Conservation (phyloP, 2,329 filamentous ascomycete species). For the Ophiostoma quercus region DNA sequence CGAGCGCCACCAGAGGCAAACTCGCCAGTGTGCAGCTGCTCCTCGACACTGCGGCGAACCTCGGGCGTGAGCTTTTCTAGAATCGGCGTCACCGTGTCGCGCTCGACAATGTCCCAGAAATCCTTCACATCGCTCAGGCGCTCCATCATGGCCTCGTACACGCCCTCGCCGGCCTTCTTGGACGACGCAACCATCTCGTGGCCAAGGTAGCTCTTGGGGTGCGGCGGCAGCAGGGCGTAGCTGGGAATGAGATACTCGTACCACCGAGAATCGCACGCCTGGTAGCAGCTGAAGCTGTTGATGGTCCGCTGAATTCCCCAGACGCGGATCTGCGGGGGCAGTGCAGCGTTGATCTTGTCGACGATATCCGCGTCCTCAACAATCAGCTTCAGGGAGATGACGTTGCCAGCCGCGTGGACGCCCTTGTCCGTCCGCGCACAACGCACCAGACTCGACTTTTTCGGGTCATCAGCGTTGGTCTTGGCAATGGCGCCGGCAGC, state of each 20-base stretch:
- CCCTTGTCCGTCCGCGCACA: constrained; percentile 97
- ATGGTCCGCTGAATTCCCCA: constrained; percentile 91
- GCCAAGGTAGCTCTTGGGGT: constrained; percentile 79
- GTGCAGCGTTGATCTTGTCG: constrained; percentile 79
- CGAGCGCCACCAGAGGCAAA: not conserved
- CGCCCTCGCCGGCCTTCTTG: constrained; percentile 40
- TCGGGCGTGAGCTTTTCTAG: constrained; percentile 58
- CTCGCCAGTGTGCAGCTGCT: constrained; percentile 50
- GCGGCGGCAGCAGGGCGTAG: constrained; percentile 85
- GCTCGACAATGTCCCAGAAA: constrained; percentile 81
- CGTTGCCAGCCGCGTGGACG: constrained; percentile 90
- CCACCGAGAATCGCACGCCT: constrained; percentile 88
- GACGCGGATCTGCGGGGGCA: constrained; percentile 84
- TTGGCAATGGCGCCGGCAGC: constrained; percentile 90
- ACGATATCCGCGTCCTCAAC: constrained; percentile 86
- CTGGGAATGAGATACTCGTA: constrained; percentile 97
- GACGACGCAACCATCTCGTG: constrained; percentile 76
- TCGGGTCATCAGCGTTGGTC: constrained; percentile 91
- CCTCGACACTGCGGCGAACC: constrained; percentile 57
- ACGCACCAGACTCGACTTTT: constrained; percentile 88
- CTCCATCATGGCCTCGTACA: constrained; percentile 61
- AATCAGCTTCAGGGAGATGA: constrained; percentile 92
- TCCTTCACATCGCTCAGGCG: constrained; percentile 70
- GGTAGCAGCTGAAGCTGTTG: constrained; percentile 90
- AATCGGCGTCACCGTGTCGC: constrained; percentile 70